Conservation (phyloP, 176 grass and related monocot species). For the Raddia guianensis region DNA sequence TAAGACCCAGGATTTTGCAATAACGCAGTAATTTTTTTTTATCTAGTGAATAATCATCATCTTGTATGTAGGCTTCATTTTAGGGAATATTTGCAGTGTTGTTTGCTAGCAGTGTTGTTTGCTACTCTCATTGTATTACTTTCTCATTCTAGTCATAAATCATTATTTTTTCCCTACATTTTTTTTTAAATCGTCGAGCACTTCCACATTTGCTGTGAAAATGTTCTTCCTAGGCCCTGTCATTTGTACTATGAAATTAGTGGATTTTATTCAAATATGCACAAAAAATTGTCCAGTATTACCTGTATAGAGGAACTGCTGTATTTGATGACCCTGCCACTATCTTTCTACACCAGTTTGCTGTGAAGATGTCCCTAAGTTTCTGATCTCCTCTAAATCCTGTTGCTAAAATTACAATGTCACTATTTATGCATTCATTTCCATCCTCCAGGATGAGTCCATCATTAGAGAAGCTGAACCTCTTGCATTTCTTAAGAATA, state of each 20-base stretch:
- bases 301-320: slow-evolving; percentile 79
- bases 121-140: slow-evolving; percentile 21
- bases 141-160: not conserved
- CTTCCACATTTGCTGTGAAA: not conserved
- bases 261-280: slow-evolving; percentile 26
- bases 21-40: not conserved
- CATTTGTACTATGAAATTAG: not conserved
- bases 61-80: not conserved
- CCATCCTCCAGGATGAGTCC: slow-evolving; percentile 64
- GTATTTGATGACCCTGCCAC: slow-evolving; percentile 63
- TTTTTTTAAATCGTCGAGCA: not conserved
- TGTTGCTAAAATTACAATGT: slow-evolving; percentile 80
- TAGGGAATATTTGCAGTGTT: not conserved
- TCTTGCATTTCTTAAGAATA: slow-evolving; percentile 70
- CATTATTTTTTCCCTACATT: not conserved
- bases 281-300: not conserved
- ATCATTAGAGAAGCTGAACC: slow-evolving; percentile 66
- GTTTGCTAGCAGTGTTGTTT: not conserved
- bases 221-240: slow-evolving; percentile 7
- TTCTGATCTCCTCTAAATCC: slow-evolving; percentile 92
- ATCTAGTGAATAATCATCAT: not conserved
- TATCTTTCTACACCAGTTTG: slow-evolving; percentile 63
- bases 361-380: slow-evolving; percentile 76
- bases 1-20: not conserved
- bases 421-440: slow-evolving; percentile 58